These are phyloP conservation scores for Myxozyma kluyveri DNA, from an alignment of 805 yeast genomes.

Conservation along the genomic window DNA sequence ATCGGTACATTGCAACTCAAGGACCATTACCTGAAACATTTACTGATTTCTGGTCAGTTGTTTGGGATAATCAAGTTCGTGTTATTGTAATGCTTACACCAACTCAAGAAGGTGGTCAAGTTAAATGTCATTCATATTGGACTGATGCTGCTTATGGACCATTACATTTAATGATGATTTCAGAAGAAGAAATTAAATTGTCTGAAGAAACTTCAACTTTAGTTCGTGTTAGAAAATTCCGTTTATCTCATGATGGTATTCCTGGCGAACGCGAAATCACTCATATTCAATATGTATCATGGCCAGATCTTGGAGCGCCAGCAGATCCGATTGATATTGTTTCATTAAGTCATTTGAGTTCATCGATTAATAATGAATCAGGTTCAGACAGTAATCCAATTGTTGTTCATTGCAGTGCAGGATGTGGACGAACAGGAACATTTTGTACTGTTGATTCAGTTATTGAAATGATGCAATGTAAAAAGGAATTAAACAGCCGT, in stretches of 20 bases:
- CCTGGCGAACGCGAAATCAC: slow-evolving; percentile 47
- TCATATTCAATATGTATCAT: slow-evolving; percentile 72
- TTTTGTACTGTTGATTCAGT: slow-evolving; percentile 49
- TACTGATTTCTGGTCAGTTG: slow-evolving; percentile 80
- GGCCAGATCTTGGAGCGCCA: slow-evolving; percentile 84
- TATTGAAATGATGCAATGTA: slow-evolving; percentile 43
- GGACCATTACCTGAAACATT: slow-evolving; percentile 82
- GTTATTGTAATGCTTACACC: slow-evolving; percentile 76
- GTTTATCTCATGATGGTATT: slow-evolving; percentile 39
- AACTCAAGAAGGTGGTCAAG: slow-evolving; percentile 72
- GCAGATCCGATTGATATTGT: slow-evolving; percentile 61
- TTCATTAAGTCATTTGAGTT: slow-evolving; percentile 50
- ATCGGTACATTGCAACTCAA: slow-evolving; percentile 81
- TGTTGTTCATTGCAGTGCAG: slow-evolving; percentile 90
- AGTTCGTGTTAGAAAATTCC: slow-evolving; percentile 46
- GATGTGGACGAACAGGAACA: slow-evolving; percentile 96
- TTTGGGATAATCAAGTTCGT: slow-evolving; percentile 63
- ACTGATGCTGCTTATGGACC: slow-evolving; percentile 50
- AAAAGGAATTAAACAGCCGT: slow-evolving; percentile 3
- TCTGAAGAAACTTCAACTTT: slow-evolving; percentile 22
- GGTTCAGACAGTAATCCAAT: slow-evolving; percentile 45
- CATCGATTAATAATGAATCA: slow-evolving; percentile 38
- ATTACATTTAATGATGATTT: slow-evolving; percentile 33
- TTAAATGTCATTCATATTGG: slow-evolving; percentile 91
- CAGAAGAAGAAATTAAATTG: slow-evolving; percentile 27